Conservation (phyloP, 2,329 filamentous ascomycete genomes). For the Lizonia empirigonia region DNA sequence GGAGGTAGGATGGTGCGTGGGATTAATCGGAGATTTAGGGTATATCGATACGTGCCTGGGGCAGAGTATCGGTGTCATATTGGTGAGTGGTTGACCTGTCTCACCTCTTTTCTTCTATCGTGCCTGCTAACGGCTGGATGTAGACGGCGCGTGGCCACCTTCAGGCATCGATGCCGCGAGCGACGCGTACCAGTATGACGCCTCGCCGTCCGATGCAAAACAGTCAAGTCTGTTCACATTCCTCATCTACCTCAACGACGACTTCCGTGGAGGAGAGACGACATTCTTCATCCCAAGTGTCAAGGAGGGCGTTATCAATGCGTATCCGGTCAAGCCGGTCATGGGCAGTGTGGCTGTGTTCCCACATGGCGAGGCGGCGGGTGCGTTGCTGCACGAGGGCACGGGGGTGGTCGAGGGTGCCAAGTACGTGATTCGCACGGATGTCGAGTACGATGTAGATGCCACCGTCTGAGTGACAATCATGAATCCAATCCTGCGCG, state of each 20-base stretch:
- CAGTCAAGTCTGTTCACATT: slow-evolving; percentile 74
- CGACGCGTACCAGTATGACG: slow-evolving; percentile 69
- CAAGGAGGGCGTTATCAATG: slow-evolving; percentile 69
- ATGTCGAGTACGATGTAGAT: slow-evolving; percentile 71
- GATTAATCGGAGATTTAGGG: slow-evolving; percentile 71
- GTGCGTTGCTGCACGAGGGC: slow-evolving; percentile 70
- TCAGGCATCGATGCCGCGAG: slow-evolving; percentile 64
- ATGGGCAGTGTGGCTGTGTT: slow-evolving; percentile 73
- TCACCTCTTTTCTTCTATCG: background rate
- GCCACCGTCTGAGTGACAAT: slow-evolving; percentile 7
- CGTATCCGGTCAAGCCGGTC: slow-evolving; percentile 70
- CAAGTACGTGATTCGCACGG: slow-evolving; percentile 72
- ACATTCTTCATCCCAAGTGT: slow-evolving; percentile 71
- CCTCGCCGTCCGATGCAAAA: slow-evolving; percentile 62
- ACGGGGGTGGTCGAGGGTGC: slow-evolving; percentile 71
- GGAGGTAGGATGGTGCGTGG: slow-evolving; percentile 65
- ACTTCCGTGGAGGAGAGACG: slow-evolving; percentile 73
- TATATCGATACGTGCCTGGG: slow-evolving; percentile 74
- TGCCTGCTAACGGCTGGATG: slow-evolving; percentile 2
- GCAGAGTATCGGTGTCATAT: slow-evolving; percentile 75
- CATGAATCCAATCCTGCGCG: background rate
- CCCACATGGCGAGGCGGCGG: slow-evolving; percentile 70
- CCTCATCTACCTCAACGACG: slow-evolving; percentile 71
- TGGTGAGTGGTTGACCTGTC: slow-evolving; percentile 30
- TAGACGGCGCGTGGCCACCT: slow-evolving; percentile 73